Percentiles rank a stretch among this genome's conserved stretches.
These are phyloP conservation scores for Baeospora myosura DNA, from an alignment of 1,284 basidiomycete genomes.

Conservation along the genomic window DNA sequence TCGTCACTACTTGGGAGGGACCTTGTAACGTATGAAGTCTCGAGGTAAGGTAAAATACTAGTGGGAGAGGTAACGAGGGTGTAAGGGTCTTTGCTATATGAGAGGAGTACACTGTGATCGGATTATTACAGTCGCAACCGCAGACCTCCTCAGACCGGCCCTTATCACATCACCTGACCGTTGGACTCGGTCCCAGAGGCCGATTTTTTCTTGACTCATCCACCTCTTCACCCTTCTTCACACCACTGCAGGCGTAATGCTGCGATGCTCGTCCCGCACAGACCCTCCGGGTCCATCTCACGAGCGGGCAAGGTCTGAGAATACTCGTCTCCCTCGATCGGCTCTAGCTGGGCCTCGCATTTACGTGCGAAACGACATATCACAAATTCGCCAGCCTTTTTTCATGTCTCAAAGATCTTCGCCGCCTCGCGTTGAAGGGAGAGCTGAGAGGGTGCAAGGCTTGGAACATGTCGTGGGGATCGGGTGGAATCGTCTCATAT, in stretches of 20 bases:
- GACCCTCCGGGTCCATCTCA: conserved; percentile 25
- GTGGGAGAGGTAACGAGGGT: too few relatives aligned
- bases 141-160: too few relatives aligned
- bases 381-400: conserved; percentile 34
- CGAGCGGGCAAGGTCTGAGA: conserved; percentile 63
- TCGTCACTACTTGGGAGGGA: too few relatives aligned
- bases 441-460: conserved; percentile 10
- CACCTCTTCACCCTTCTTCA: too few relatives aligned
- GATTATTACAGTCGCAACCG: too few relatives aligned
- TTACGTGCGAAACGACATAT: conserved; percentile 41
- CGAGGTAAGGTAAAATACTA: too few relatives aligned
- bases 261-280: conserved; percentile 45
- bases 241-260: conserved; percentile 39
- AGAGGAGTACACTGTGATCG: too few relatives aligned
- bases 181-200: too few relatives aligned
- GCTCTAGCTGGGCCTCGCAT: conserved; percentile 42
- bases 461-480: conserved; percentile 20
- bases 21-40: too few relatives aligned
- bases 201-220: too few relatives aligned
- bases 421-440: conserved; percentile 15
- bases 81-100: too few relatives aligned
- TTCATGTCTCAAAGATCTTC: conserved; percentile 23
- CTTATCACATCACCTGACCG: too few relatives aligned
- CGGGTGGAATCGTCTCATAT: conserved; percentile 15
- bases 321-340: conserved; percentile 41